A percentile compares a stretch with the other conserved stretches of the same genome.
These are phyloP conservation scores for Graphilbum fragrans DNA, from an alignment of 2,329 filamentous ascomycete species.

Conservation along the genomic window DNA sequence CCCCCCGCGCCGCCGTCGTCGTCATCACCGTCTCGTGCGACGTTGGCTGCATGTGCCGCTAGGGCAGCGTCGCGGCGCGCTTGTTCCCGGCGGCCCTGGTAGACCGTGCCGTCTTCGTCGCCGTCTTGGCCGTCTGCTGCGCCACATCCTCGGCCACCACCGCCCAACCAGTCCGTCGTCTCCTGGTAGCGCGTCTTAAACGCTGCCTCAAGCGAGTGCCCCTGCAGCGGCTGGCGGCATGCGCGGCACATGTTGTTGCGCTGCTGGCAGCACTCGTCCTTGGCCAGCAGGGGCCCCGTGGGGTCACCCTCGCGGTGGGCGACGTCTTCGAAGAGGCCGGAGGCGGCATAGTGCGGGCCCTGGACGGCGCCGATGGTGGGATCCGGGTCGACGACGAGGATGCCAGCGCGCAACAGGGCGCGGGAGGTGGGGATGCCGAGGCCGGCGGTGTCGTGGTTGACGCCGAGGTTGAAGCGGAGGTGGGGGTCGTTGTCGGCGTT, in stretches of 20 bases:
- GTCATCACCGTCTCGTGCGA: too few species aligned
- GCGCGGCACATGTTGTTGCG: conserved; percentile 16
- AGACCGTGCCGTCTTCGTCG: too few species aligned
- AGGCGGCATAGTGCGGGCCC: conserved; percentile 36
- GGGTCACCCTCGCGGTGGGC: conserved; percentile 34
- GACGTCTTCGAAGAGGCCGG: conserved; percentile 33
- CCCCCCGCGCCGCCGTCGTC: too few species aligned
- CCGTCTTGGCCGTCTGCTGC: too few species aligned
- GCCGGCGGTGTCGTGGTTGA: conserved; percentile 15
- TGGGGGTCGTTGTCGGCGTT: conserved; percentile 9
- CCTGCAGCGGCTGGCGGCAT: not conserved
- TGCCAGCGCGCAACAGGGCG: conserved; percentile 23
- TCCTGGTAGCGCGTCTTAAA: too few species aligned
- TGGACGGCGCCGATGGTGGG: conserved; percentile 42
- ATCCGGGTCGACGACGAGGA: conserved; percentile 30
- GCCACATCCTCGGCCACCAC: not conserved
- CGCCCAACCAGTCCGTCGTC: not conserved
- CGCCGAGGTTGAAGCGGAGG: conserved; percentile 9
- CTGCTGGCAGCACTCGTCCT: conserved; percentile 31
- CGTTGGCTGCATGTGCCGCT: too few species aligned
- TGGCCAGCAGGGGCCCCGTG: conserved; percentile 28
- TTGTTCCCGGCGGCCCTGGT: too few species aligned
- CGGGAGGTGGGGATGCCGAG: conserved; percentile 16
- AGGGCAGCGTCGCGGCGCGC: too few species aligned
- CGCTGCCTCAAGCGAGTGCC: not conserved